phyloP scores from a whole-genome alignment of 2,329 filamentous ascomycete species.

The Lomentospora prolificans region DNA sequence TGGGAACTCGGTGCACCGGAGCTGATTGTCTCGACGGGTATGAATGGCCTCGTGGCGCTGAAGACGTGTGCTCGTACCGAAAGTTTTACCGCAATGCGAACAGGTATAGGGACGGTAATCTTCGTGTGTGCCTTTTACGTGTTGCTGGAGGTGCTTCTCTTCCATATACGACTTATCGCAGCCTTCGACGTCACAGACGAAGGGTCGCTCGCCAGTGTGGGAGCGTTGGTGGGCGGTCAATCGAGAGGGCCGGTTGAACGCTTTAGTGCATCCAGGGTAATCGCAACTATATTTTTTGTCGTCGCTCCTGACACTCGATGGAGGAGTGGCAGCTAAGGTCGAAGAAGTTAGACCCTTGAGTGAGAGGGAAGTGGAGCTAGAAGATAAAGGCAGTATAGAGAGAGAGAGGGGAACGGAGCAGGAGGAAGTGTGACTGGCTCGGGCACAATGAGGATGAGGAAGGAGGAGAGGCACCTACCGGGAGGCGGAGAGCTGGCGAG shows the following conservation, averaged over 20 bases:
- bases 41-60: constrained; percentile 72
- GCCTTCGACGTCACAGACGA: constrained; percentile 55
- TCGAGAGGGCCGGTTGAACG: constrained; percentile 78
- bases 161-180: constrained; percentile 83
- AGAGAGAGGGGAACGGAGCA: not conserved
- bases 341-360: not conserved
- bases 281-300: constrained; percentile 67
- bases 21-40: constrained; percentile 60
- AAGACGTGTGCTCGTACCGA: constrained; percentile 70
- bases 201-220: constrained; percentile 78
- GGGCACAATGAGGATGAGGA: not conserved
- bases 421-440: not conserved
- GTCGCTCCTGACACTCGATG: constrained; percentile 26
- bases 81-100: constrained; percentile 66
- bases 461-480: not conserved
- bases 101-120: constrained; percentile 61
- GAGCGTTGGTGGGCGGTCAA: constrained; percentile 72
- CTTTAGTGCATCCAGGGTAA: constrained; percentile 64
- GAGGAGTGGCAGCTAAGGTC: not conserved
- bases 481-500: not conserved
- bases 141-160: constrained; percentile 75
- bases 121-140: constrained; percentile 74
- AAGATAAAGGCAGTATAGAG: not conserved
- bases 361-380: not conserved
- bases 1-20: constrained; percentile 59